These are phyloP conservation scores for Naumovozyma castellii DNA, from an alignment of 805 yeast species.

Conservation along the genomic window DNA sequence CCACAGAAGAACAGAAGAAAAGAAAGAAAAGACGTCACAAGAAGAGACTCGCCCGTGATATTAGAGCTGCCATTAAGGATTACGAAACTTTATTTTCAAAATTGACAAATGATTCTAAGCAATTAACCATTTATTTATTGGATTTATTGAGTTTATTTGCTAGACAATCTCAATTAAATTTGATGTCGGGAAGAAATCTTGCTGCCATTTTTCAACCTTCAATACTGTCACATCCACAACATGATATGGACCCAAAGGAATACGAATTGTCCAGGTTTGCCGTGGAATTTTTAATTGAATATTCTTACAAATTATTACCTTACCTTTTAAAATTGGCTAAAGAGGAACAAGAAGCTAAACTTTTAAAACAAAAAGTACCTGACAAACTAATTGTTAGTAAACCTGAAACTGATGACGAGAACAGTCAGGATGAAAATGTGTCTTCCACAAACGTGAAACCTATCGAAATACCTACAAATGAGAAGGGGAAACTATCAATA, in stretches of 20 bases:
- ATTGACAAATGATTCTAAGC: slow-evolving; percentile 71
- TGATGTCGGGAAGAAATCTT: slow-evolving; percentile 87
- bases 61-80: slow-evolving; percentile 57
- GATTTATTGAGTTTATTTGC: slow-evolving; percentile 83
- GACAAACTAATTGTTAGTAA: not conserved
- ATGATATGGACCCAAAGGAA: slow-evolving; percentile 87
- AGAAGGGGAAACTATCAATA: not conserved
- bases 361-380: not conserved
- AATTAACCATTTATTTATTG: slow-evolving; percentile 72
- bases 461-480: slow-evolving; percentile 4
- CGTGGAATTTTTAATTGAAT: slow-evolving; percentile 80
- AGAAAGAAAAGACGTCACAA: slow-evolving; percentile 39
- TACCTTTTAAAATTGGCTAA: slow-evolving; percentile 32
- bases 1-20: slow-evolving; percentile 19
- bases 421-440: not conserved
- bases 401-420: not conserved
- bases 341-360: slow-evolving; percentile 13
- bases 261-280: slow-evolving; percentile 80
- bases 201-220: slow-evolving; percentile 97
- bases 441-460: slow-evolving; percentile 1
- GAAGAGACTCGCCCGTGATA: slow-evolving; percentile 53
- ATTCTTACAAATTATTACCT: slow-evolving; percentile 70
- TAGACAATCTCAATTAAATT: slow-evolving; percentile 61
- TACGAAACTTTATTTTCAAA: slow-evolving; percentile 59
- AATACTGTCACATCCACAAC: slow-evolving; percentile 83